phyloP scores from a whole-genome alignment of 495 filamentous ascomycete genomes.

The Neurospora pannonica region DNA sequence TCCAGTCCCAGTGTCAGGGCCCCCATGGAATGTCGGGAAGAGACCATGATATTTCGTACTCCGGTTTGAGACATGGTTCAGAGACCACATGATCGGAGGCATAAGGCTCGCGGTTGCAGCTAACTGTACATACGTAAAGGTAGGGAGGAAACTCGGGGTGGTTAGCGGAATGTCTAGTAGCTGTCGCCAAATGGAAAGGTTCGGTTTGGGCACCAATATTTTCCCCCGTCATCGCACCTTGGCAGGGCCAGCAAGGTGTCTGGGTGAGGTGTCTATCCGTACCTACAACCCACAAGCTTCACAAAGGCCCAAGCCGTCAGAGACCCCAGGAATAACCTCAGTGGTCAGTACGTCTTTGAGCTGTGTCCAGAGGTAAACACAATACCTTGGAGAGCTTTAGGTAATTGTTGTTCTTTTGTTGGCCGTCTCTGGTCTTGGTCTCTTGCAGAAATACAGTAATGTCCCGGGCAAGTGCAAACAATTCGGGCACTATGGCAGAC shows the following conservation, averaged over 20 bases:
- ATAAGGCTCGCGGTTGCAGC: not conserved
- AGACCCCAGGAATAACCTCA: not conserved
- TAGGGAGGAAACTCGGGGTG: not conserved
- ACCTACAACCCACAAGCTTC: not conserved
- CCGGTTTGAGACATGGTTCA: not conserved
- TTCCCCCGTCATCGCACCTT: not conserved
- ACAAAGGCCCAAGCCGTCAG: not conserved
- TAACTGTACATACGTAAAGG: not conserved
- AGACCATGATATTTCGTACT: not conserved
- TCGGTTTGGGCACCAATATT: not conserved
- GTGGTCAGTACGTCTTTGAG: not conserved
- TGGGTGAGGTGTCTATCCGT: not conserved
- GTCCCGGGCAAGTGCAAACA: too few species aligned
- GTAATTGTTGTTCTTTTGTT: not conserved
- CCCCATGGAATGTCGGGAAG: not conserved
- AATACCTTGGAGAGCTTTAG: not conserved
- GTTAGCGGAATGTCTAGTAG: not conserved
- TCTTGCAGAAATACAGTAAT: not conserved
- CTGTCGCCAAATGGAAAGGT: not conserved
- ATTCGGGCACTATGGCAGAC: not conserved
- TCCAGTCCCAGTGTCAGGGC: not conserved
- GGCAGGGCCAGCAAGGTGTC: not conserved
- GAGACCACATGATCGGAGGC: not conserved
- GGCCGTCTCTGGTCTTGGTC: not conserved
- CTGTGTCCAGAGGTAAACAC: not conserved